Base-by-base conservation (phyloP, 768 basidiomycete species). In the Trametes cingulata region DNA sequence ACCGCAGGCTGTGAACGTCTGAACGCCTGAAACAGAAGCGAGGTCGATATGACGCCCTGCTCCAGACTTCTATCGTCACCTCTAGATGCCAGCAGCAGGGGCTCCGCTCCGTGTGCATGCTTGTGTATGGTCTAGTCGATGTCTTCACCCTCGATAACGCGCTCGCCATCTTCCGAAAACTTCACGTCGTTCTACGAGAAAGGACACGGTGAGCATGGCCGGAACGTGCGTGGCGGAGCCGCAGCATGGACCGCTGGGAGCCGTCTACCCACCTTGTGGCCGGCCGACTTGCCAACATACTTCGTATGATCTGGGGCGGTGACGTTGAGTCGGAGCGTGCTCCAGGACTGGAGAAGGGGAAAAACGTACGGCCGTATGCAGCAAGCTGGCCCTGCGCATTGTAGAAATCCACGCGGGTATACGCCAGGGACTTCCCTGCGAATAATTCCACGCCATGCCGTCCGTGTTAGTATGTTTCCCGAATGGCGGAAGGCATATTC, bases 371-470 rank as follows among this genome's bases (percentile, higher is more conserved):
- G 64, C 91, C 91, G 67, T 91, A 93, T 9, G 91, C 91, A 4
- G 93, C 86, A 17, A 93, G 72, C 41, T 87, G 82, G 0, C 91
- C 90, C 5, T 74, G 74, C 13, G 81, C 78, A 60, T 80, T 78
- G 8, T 77, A 88, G 68, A 94, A 93, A 60, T 94, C 90, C 7
- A 90, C 80, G 1, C 90, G 81, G 12, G 92, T 92, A 71, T 88
- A 93, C 4, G 92, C 92, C 52, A 94, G 76, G 27, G 82, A 88
- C 70, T 83, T 90, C 20, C 91, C 91, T 93, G 67, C 13, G 9
- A 33, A 10, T 33, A 33, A 5, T 33, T n/a, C 41, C n/a, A 42
- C 19, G 43, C 39, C n/a, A 8, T 5, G 49, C 13, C 14, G 33
- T 49, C 13, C 8, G 39, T n/a, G 13, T 10, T 19, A 46, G 29